Evolutionary conservation across 441 rosid species (phyloP).

Genomic region (Pelargonium citronellum): DNA sequence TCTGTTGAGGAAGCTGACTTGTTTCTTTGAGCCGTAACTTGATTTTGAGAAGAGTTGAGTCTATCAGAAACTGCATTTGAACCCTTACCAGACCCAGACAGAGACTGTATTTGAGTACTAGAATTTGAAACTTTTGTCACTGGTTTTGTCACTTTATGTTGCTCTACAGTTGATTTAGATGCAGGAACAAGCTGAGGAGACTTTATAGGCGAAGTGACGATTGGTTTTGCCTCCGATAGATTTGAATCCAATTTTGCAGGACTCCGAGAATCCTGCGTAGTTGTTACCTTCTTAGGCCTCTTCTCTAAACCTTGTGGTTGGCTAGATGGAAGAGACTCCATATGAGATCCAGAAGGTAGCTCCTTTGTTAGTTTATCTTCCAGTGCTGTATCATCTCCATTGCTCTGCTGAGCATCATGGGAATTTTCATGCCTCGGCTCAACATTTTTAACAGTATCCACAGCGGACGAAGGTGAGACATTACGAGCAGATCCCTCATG

Average conservation of each 20-base stretch:
- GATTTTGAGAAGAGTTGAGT: conserved; percentile 43
- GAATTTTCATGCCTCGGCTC: conserved; percentile 28
- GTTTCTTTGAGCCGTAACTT: conserved; percentile 40
- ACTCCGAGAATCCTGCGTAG: conserved; percentile 30
- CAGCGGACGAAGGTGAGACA: conserved; percentile 24
- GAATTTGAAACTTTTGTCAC: conserved; percentile 33
- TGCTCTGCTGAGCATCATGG: conserved; percentile 27
- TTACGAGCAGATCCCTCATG: conserved; percentile 15
- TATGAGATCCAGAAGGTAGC: conserved; percentile 28
- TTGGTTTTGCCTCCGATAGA: conserved; percentile 35
- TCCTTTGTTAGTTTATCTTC: conserved; percentile 40
- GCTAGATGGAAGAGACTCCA: conserved; percentile 33
- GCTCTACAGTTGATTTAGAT: conserved; percentile 37
- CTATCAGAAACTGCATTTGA: conserved; percentile 33
- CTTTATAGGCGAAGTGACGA: conserved; percentile 41
- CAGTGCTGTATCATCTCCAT: conserved; percentile 10
- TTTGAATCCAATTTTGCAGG: conserved; percentile 41
- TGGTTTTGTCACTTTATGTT: conserved; percentile 34
- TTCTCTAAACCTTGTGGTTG: conserved; percentile 29
- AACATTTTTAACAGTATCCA: conserved; percentile 31
- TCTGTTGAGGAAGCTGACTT: conserved; percentile 49
- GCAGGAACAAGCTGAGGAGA: conserved; percentile 38
- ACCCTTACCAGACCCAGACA: conserved; percentile 43
- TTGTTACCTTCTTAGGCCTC: conserved; percentile 21
- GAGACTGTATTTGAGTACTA: conserved; percentile 45